Evolutionary conservation across 306 rosid genomes (phyloP).

Genomic region (Citrullus amarus): DNA sequence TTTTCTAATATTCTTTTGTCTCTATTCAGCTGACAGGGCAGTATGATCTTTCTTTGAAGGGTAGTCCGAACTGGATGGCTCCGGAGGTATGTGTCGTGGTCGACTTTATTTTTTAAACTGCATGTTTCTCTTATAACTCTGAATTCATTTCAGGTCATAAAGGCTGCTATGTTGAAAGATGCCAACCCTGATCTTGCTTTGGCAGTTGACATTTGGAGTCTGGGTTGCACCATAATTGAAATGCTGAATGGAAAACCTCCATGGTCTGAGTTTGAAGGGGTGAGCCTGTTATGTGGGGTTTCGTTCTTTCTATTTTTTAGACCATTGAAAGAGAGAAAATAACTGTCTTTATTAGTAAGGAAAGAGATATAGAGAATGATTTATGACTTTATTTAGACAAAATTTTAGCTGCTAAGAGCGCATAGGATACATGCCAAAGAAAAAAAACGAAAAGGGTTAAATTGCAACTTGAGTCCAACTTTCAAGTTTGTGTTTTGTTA

Average conservation of each 20-base stretch:
- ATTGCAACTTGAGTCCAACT: too few relatives aligned
- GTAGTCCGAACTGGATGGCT: conserved; percentile 99
- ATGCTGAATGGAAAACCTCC: conserved; percentile 95
- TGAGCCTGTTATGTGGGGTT: conserved; percentile 20
- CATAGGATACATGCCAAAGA: not conserved
- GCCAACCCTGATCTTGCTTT: conserved; percentile 50
- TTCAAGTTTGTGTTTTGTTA: too few relatives aligned
- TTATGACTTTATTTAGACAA: not conserved
- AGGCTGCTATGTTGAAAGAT: conserved; percentile 62
- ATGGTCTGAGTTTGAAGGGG: conserved; percentile 78
- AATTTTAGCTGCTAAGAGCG: not conserved
- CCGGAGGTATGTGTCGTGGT: conserved; percentile 63
- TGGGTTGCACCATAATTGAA: conserved; percentile 88
- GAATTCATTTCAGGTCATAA: conserved; percentile 54
- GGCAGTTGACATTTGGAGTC: conserved; percentile 95
- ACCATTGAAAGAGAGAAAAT: not conserved
- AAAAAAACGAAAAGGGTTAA: too few relatives aligned
- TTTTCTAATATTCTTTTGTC: conserved; percentile 10
- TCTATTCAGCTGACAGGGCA: conserved; percentile 59
- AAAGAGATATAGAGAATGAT: not conserved
- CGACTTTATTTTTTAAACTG: conserved; percentile 6
- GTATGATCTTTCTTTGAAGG: conserved; percentile 72
- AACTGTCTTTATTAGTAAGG: not conserved
- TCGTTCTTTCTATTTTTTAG: not conserved
- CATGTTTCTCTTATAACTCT: not conserved